Conservation (phyloP, 164 flowering plant genomes). For the Piper longum region DNA sequence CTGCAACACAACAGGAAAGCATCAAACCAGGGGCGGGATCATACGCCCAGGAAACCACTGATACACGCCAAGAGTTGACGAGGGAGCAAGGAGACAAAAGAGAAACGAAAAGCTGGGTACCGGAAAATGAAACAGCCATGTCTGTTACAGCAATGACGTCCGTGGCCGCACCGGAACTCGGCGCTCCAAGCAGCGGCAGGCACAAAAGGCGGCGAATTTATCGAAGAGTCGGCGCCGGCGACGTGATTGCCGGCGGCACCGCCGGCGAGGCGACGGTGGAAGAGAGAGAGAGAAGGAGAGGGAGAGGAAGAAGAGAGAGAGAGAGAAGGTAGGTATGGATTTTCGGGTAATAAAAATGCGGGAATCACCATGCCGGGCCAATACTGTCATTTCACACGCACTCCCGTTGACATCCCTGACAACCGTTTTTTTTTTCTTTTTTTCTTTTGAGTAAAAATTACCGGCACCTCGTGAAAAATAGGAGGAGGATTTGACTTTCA, state of each 20-base stretch:
- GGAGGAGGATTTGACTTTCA: too few species aligned
- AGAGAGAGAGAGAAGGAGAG: not conserved
- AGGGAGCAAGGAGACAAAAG: not conserved
- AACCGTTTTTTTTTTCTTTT: too few species aligned
- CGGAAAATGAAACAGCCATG: too few species aligned
- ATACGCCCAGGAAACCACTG: not conserved
- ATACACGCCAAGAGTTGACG: not conserved
- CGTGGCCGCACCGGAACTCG: too few species aligned
- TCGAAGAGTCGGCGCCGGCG: not conserved
- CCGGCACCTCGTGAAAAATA: too few species aligned
- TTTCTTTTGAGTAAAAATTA: too few species aligned
- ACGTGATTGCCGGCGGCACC: not conserved
- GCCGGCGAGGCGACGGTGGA: not conserved
- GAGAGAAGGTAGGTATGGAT: not conserved
- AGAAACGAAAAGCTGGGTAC: too few species aligned
- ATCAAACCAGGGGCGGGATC: not conserved
- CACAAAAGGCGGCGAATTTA: not conserved
- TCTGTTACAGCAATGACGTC: too few species aligned
- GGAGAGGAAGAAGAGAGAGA: not conserved
- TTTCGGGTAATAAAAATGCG: not conserved
- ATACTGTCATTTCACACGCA: too few species aligned
- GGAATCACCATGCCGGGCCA: too few species aligned
- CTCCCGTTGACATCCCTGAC: too few species aligned
- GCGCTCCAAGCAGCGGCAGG: too few species aligned
- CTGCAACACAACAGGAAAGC: conserved; percentile 13